Evolutionary conservation across 148 eudicot species (phyloP).

Genomic region (Silene uniflora): DNA sequence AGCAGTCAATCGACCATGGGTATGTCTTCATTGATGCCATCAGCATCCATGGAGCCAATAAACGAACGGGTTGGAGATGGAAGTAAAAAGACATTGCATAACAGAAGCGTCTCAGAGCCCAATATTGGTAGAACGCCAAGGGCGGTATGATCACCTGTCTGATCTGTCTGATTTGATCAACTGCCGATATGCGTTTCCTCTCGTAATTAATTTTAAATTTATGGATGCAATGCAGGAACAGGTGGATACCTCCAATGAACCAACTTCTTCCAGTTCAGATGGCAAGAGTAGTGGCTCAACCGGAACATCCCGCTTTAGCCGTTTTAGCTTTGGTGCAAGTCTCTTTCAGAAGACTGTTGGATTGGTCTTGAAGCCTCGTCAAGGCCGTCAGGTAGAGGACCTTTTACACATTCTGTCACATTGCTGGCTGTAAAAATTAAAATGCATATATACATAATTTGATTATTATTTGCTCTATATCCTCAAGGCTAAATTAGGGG

Average conservation of each 20-base stretch:
- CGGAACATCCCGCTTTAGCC: constrained; percentile 62
- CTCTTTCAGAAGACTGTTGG: constrained; percentile 85
- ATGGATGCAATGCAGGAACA: constrained; percentile 38
- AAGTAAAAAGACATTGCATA: constrained; percentile 55
- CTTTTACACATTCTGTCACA: not conserved
- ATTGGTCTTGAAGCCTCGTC: constrained; percentile 73
- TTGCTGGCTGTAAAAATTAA: not conserved
- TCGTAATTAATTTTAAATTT: not conserved
- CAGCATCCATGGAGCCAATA: constrained; percentile 76
- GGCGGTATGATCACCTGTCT: constrained; percentile 41
- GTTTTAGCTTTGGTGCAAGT: constrained; percentile 67
- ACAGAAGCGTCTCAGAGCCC: constrained; percentile 89
- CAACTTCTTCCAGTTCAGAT: constrained; percentile 40
- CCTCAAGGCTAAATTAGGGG: constrained; percentile 87
- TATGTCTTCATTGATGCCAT: constrained; percentile 67
- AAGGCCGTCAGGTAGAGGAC: constrained; percentile 72
- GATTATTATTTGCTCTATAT: constrained; percentile 6
- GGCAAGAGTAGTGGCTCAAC: constrained; percentile 47
- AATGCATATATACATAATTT: constrained; percentile 1
- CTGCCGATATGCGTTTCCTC: not conserved
- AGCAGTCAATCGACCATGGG: constrained; percentile 76
- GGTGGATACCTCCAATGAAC: constrained; percentile 49
- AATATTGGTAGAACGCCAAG: constrained; percentile 69
- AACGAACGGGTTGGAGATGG: constrained; percentile 61
- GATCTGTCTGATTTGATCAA: constrained; percentile 3